These are phyloP conservation scores for Microglena sp. DNA, from an alignment of 139 green algal genomes.

Conservation along the genomic window DNA sequence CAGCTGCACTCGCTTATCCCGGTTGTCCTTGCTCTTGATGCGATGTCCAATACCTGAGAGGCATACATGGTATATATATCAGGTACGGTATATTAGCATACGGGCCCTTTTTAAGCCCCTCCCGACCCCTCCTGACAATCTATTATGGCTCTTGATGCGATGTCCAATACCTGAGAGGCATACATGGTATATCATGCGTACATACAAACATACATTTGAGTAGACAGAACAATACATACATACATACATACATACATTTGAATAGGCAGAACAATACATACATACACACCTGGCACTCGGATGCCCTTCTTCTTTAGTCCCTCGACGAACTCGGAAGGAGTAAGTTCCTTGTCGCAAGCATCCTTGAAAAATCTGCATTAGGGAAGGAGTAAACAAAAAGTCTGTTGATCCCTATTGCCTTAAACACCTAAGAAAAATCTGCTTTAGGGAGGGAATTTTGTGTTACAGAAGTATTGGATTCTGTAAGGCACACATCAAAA, in stretches of 20 bases:
- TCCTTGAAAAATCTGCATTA: slow-evolving; percentile 54
- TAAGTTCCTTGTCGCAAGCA: slow-evolving; percentile 33
- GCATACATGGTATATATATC: too few species aligned
- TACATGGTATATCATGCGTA: too few species aligned
- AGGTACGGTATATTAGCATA: slow-evolving; percentile 55
- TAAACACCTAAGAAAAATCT: not conserved
- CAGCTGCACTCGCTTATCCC: slow-evolving; percentile 89
- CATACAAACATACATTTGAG: too few species aligned
- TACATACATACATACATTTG: too few species aligned
- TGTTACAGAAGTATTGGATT: too few species aligned
- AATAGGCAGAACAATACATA: too few species aligned
- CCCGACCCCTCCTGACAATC: too few species aligned
- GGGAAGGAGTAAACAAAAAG: not conserved
- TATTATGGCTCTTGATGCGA: slow-evolving; percentile 92
- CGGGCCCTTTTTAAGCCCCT: slow-evolving; percentile 34
- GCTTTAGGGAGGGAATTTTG: too few species aligned
- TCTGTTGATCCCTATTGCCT: not conserved
- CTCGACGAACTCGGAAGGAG: slow-evolving; percentile 75
- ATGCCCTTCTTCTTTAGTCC: slow-evolving; percentile 70
- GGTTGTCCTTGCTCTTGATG: slow-evolving; percentile 94
- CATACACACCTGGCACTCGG: slow-evolving; percentile 24
- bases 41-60: slow-evolving; percentile 91
- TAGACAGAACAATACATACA: too few species aligned
- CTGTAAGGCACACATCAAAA: too few species aligned
- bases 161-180: slow-evolving; percentile 95